Base-by-base conservation (phyloP, 768 basidiomycete genomes). In the Lactifluus volemus region DNA sequence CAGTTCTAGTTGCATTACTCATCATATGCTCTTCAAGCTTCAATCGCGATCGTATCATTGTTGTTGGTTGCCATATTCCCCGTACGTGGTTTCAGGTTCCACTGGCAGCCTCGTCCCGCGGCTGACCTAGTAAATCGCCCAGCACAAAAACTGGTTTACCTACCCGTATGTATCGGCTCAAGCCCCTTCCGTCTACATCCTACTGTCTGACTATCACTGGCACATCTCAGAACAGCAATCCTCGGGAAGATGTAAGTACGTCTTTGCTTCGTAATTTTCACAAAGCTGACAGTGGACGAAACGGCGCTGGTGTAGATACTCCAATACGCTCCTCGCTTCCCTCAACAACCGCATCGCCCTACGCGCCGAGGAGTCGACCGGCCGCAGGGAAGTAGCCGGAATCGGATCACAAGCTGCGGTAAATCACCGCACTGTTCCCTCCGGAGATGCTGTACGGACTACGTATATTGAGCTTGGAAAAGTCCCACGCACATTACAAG, bases 311-410 rank as follows among this genome's bases (percentile, higher is more conserved):
- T 15, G 14, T 7, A 61, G 60, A 29, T 61, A 61, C 49, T 56
- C 60, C 6, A 61, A 61, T 14, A 56, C 60, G 32, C 34, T 56
- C 8, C 42, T 61, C 2, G 54, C 56, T 21, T 55, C 60, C 10
- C 54, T 61, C 19, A 61, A 61, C 11, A 61, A 61, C 21, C 60
- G 60, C 25, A 51, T 61, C 42, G 55, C 38, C 15, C 42, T 60
- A 19, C 59, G 53, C 10, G 25, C 25, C 1, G 47, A 49, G 3
- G 3, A 50, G 15, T 32, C 8, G 15, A 44, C 44, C 34, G 11
- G 45, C 17, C 1, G 34, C 11, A 3, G 34, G 15, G 32, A 8
- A 17, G 1, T 44, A 19, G 32, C 59, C 49, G 9, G 14, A 7
- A 15, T 15, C 7, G 14, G 2, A 30, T n/a, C 55, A 39, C 15